phyloP scores from a whole-genome alignment of 257 asterid genomes.

The Eucommia ulmoides region DNA sequence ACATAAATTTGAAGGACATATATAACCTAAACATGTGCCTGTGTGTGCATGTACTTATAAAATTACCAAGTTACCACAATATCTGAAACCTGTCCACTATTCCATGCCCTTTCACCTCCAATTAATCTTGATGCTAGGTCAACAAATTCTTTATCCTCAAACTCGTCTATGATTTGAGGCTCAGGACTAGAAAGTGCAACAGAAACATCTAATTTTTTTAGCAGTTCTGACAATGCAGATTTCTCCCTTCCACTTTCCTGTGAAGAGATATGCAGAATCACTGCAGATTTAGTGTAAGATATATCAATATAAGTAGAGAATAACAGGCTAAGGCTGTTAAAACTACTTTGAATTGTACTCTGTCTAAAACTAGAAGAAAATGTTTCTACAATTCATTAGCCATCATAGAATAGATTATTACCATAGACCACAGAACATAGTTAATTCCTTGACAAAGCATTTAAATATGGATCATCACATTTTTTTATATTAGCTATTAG shows the following conservation, averaged over 20 bases:
- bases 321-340: background rate
- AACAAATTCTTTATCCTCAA: conserved; percentile 60
- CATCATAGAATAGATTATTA: too few relatives aligned
- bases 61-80: conserved; percentile 1
- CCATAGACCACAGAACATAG: too few relatives aligned
- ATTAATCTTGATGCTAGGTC: conserved; percentile 46
- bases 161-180: conserved; percentile 34
- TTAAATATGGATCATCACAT: background rate
- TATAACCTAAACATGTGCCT: background rate
- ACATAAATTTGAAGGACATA: background rate
- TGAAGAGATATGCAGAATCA: conserved; percentile 7
- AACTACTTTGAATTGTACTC: background rate
- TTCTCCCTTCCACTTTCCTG: conserved; percentile 49
- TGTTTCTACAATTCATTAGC: background rate
- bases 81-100: conserved; percentile 43
- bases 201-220: conserved; percentile 46
- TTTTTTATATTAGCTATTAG: background rate
- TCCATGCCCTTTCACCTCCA: conserved; percentile 28
- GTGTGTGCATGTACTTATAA: background rate
- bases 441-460: background rate
- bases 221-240: conserved; percentile 43
- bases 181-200: conserved; percentile 27
- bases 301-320: background rate
- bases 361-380: background rate
- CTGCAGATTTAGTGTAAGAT: background rate